phyloP scores from a whole-genome alignment of 1,284 basidiomycete genomes.

The Cystobasidium sp. region DNA sequence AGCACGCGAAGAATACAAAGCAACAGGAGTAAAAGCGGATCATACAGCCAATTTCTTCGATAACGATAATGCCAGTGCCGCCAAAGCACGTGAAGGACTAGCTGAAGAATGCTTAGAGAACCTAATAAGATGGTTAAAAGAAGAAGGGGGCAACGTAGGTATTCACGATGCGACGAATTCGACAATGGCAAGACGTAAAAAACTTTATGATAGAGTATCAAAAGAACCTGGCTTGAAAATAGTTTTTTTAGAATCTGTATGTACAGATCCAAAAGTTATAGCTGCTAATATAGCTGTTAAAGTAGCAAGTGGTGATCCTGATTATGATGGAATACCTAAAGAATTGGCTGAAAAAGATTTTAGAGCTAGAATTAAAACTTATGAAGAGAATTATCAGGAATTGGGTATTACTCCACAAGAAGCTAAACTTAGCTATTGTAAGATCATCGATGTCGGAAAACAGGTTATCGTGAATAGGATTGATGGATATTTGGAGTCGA shows the following conservation, averaged over 20 bases:
- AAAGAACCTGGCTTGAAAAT: conserved; percentile 86
- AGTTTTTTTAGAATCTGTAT: conserved; percentile 92
- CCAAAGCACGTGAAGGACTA: conserved; percentile 75
- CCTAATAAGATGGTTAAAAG: conserved; percentile 90
- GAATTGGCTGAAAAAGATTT: conserved; percentile 90
- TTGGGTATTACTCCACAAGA: conserved; percentile 76
- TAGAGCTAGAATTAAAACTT: conserved; percentile 83
- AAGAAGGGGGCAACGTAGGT: conserved; percentile 89
- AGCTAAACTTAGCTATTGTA: conserved; percentile 71
- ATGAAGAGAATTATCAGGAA: conserved; percentile 95
- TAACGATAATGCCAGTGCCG: conserved; percentile 80
- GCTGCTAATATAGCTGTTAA: conserved; percentile 95
- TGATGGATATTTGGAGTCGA: conserved; percentile 86
- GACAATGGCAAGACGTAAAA: conserved; percentile 75
- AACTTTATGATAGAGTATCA: conserved; percentile 76
- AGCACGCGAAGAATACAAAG: conserved; percentile 64
- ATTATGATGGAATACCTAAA: conserved; percentile 86
- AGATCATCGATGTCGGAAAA: conserved; percentile 64
- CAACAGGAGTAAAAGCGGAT: conserved; percentile 80
- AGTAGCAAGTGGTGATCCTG: conserved; percentile 93
- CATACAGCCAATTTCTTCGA: conserved; percentile 93
- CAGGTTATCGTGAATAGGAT: conserved; percentile 52
- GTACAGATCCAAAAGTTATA: conserved; percentile 91
- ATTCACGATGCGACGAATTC: conserved; percentile 99
- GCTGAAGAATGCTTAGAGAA: conserved; percentile 92